Base-by-base conservation (phyloP, 2,329 filamentous ascomycete species). In the Dactylonectria estremocensis region DNA sequence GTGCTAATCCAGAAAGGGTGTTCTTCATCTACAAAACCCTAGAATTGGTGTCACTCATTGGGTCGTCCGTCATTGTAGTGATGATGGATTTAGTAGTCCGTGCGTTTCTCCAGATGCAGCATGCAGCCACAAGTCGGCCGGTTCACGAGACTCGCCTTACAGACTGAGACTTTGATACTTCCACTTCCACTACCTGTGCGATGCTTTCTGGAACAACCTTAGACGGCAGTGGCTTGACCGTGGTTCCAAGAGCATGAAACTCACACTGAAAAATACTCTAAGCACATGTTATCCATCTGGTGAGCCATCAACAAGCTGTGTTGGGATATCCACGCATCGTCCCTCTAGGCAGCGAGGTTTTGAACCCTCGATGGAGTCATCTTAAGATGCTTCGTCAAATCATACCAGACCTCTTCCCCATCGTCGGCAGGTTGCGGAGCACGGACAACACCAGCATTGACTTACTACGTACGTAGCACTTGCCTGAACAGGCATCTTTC, bases 261-360 rank as follows among this genome's bases (percentile, higher is more conserved):
- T 35, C 31, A 11, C 18, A 28, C n/a, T 8, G 40, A 14, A 43
- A 43, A 18, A 6, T 16, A n/a, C 14, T 43, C 16, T 14, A 43
- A 20, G 24, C 28, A n/a, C 31, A 28, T 52, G 49, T 52, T 16
- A 22, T 35, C 35, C n/a, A 5, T n/a, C n/a, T 20, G 14, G 16
- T 14, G 8, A 22, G 24, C 59, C 35, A 33, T 31, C 54, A 56
- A 24, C 31, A 43, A 16, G 20, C 2, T 33, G 31, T 13, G 60
- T 50, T 40, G 56, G 56, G 55, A 56, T 49, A 45, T 61, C 43
- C 49, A 65, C 56, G 56, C 31, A 28, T 49, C n/a, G 9, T 31
- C 28, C 45, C 24, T 43, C 56, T 28, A 53, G 28, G 49, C 28
- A 33, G 28, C 28, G n/a, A 53, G 49, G 49, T 20, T 18, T 53